A percentile compares a stretch with the other conserved stretches of the same genome.
These are phyloP conservation scores for Trichoderma sp. DNA, from an alignment of 2,329 filamentous ascomycete genomes.

Conservation along the genomic window DNA sequence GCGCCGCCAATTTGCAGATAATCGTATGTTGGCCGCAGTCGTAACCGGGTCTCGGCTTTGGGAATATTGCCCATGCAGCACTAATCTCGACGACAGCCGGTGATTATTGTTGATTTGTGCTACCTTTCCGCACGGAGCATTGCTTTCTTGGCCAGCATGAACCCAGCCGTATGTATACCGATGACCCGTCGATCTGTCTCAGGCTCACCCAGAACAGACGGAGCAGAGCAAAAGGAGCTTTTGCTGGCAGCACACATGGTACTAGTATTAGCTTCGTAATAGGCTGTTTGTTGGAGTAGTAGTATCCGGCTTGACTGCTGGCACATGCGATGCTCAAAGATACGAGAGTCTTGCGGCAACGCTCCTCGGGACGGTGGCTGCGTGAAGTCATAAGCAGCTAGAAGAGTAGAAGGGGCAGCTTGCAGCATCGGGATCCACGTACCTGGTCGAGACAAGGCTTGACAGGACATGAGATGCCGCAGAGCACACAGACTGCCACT, in stretches of 20 bases:
- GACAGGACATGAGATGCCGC: neutral
- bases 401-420: neutral
- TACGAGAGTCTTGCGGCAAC: neutral
- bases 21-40: conserved; percentile 2
- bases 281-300: neutral
- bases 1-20: neutral
- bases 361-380: conserved; percentile 2
- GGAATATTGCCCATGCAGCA: no score
- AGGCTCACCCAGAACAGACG: no score
- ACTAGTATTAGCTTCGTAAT: no score
- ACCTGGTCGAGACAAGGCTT: neutral
- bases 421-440: conserved; percentile 10
- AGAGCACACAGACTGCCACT: neutral
- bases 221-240: no score
- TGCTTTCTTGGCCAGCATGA: no score
- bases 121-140: no score
- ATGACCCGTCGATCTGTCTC: no score
- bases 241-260: neutral
- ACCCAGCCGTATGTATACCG: no score
- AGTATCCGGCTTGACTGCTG: no score
- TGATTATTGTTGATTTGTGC: no score
- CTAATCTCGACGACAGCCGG: no score
- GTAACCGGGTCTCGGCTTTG: no score
- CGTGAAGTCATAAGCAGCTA: neutral
- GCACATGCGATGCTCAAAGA: neutral